Conservation (phyloP, 2,329 filamentous ascomycete species). For the Aspergillus aculeatus region DNA sequence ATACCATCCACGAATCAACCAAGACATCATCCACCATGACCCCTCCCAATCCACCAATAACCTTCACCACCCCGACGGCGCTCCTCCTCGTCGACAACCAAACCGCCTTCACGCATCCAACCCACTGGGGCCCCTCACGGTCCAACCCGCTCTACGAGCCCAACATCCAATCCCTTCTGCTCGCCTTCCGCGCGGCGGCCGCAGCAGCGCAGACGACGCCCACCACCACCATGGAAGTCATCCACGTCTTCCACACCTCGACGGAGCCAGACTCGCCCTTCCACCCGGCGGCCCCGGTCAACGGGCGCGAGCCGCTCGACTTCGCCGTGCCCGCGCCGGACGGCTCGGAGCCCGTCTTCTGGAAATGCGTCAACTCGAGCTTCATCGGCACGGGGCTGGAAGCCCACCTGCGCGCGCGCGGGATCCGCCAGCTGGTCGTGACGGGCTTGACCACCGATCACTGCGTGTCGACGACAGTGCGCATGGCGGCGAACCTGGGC, state of each 20-base stretch:
- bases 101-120: slow-evolving; percentile 41
- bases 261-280: slow-evolving; percentile 35
- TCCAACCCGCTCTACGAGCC: slow-evolving; percentile 48
- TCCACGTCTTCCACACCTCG: slow-evolving; percentile 50
- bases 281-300: slow-evolving; percentile 33
- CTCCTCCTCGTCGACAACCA: slow-evolving; percentile 52
- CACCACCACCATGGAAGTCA: slow-evolving; percentile 32
- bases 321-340: slow-evolving; percentile 31
- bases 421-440: slow-evolving; percentile 42
- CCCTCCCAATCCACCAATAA: background rate
- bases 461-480: slow-evolving; percentile 50
- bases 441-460: slow-evolving; percentile 51
- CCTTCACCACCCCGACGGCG: slow-evolving; percentile 34
- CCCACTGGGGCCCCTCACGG: slow-evolving; percentile 42
- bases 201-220: background rate
- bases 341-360: slow-evolving; percentile 40
- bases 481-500: slow-evolving; percentile 50
- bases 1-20: background rate
- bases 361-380: slow-evolving; percentile 48
- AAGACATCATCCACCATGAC: background rate
- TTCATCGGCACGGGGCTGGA: slow-evolving; percentile 50
- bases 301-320: slow-evolving; percentile 29
- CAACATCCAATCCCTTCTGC: slow-evolving; percentile 43
- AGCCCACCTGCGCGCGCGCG: slow-evolving; percentile 31
- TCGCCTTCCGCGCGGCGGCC: slow-evolving; percentile 33